These are phyloP conservation scores for Elsinoe perseae DNA, from an alignment of 2,329 filamentous ascomycete genomes.

Conservation along the genomic window DNA sequence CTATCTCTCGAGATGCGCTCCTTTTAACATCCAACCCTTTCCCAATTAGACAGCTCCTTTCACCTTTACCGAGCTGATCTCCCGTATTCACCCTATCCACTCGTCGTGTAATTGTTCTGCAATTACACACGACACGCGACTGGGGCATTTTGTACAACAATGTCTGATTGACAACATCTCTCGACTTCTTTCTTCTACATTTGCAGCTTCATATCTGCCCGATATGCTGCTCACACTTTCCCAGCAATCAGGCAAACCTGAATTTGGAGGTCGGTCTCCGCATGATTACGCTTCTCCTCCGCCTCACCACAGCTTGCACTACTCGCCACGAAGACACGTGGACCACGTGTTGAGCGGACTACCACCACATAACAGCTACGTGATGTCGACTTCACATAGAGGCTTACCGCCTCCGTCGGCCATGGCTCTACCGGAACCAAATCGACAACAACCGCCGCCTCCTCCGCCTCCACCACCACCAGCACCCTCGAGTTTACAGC, in stretches of 20 bases:
- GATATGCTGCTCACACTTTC: conserved; percentile 46
- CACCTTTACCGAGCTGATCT: conserved; percentile 4
- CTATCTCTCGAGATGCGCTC: conserved; percentile 12
- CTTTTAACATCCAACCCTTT: conserved; percentile 9
- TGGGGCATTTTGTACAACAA: conserved; percentile 3
- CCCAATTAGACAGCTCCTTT: conserved; percentile 2
- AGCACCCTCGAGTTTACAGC: conserved; percentile 29
- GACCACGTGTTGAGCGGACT: conserved; percentile 34
- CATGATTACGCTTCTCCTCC: conserved; percentile 42
- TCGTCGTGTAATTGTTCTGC: conserved; percentile 4
- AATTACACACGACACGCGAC: conserved; percentile 9
- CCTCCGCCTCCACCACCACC: conserved; percentile 27
- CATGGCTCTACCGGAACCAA: conserved; percentile 45
- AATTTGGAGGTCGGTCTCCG: conserved; percentile 40
- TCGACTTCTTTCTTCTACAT: conserved; percentile 4
- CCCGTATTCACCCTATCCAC: background rate
- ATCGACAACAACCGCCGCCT: conserved; percentile 22
- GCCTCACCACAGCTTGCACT: conserved; percentile 32
- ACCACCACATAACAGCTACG: conserved; percentile 35
- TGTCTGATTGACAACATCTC: conserved; percentile 8
- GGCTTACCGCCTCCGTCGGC: conserved; percentile 47
- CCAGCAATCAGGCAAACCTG: conserved; percentile 38
- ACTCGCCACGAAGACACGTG: conserved; percentile 35
- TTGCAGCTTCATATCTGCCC: conserved; percentile 3
- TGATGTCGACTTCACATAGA: conserved; percentile 46